A percentile compares a stretch with the other conserved stretches of the same genome.
phyloP scores from a whole-genome alignment of 768 basidiomycete species.

The Myochromella boudieri region DNA sequence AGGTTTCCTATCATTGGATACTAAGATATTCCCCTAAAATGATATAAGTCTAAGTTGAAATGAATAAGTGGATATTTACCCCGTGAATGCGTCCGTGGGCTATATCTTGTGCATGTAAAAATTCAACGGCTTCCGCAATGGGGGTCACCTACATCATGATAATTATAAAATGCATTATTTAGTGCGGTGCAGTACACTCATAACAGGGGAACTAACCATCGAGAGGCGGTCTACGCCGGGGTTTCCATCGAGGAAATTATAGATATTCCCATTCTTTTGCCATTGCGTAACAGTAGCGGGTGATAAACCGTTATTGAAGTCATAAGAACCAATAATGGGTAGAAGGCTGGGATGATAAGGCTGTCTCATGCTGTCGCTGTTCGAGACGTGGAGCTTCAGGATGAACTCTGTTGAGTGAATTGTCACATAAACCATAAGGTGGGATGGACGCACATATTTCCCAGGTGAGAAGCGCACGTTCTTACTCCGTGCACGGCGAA shows the following conservation, averaged over 20 bases:
- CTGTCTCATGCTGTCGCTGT: neutral
- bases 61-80: neutral
- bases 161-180: neutral
- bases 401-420: too few species aligned
- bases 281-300: slow-evolving; percentile 1
- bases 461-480: too few species aligned
- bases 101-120: slow-evolving; percentile 3
- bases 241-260: neutral
- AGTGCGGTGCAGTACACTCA: neutral
- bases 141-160: neutral
- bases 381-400: neutral
- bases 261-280: slow-evolving; percentile 3
- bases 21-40: slow-evolving; percentile 8
- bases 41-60: neutral
- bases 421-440: too few species aligned
- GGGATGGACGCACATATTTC: too few species aligned
- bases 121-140: neutral
- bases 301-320: neutral
- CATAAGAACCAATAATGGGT: neutral
- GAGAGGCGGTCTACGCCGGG: neutral
- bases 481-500: too few species aligned
- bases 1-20: slow-evolving; percentile 3
- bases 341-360: slow-evolving; percentile 2
- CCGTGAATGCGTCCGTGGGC: slow-evolving; percentile 8
- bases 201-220: neutral